A percentile compares a stretch with the other conserved stretches of the same genome.
Evolutionary conservation across 2,329 filamentous ascomycete genomes (phyloP).

Genomic region (Monilinia laxa): DNA sequence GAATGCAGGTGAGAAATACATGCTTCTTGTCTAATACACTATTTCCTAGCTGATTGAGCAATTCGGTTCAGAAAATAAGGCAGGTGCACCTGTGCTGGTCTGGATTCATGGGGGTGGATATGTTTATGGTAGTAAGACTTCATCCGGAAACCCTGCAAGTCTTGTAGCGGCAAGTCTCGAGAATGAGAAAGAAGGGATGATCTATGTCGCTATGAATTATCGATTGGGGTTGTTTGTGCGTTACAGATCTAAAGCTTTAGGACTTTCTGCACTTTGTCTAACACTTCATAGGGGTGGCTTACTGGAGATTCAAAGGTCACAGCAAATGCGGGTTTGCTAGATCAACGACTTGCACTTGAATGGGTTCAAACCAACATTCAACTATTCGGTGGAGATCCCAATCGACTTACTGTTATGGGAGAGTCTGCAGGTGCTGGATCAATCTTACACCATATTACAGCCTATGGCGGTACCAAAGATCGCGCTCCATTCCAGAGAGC

Average conservation of each 20-base stretch:
- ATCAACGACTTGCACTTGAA: conserved; percentile 55
- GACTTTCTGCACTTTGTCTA: background rate
- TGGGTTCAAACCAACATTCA: conserved; percentile 57
- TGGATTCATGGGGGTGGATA: conserved; percentile 46
- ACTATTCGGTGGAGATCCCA: conserved; percentile 54
- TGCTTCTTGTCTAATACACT: too few relatives aligned
- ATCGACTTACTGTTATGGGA: conserved; percentile 51
- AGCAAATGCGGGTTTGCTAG: conserved; percentile 51
- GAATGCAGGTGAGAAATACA: background rate
- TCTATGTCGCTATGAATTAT: conserved; percentile 40
- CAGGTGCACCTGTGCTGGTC: background rate
- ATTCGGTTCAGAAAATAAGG: background rate
- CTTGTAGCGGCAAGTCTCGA: conserved; percentile 39
- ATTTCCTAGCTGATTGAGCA: background rate
- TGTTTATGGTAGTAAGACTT: conserved; percentile 43
- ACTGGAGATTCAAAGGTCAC: conserved; percentile 39
- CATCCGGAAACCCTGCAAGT: conserved; percentile 42
- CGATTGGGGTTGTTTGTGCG: conserved; percentile 38
- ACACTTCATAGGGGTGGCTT: background rate
- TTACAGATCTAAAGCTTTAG: background rate
- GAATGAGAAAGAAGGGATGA: conserved; percentile 40
- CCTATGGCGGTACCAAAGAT: conserved; percentile 45
- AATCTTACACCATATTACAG: conserved; percentile 56
- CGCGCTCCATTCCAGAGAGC: conserved; percentile 46
- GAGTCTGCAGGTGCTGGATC: conserved; percentile 53